Evolutionary conservation across 140 eudicot genomes (phyloP), one percentile per base, ranked within the genome.

Genomic region (Ambrosia hybrid): DNA sequence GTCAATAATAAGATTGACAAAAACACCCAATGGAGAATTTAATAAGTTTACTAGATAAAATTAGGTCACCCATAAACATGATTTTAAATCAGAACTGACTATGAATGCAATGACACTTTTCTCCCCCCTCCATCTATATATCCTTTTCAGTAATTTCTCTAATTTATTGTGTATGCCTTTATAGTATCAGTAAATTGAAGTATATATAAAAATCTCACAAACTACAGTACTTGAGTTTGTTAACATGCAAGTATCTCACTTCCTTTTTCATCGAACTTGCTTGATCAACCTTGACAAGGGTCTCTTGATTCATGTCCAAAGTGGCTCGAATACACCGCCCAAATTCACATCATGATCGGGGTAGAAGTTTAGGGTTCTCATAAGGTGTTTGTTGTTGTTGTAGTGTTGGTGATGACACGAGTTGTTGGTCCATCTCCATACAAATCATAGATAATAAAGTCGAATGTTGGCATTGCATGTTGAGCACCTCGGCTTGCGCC

Each of bases 401-500:
- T n/a, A n/a, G 83, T 43, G 72, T 68, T 64, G 77, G 46, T 34
- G 67, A 7, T 4, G 67, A 12, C 46, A 60, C 67, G 1, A 60
- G 70, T 13, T 52, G 78, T 72, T 78, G 83, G 57, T 78, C 71
- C 82, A 79, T 68, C 66, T 76, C 87, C 87, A 73, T 79, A 73
- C 81, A 79, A 55, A 85, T 51, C 61, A 79, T 46, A 21, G 90
- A 63, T 36, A 83, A 57, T 55, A 86, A 73, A 49, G 73, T 83
- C 43, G 87, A 62, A 21, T 85, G 87, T 70, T 89, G 92, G 78
- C 83, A 81, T 74, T 88, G 89, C 77, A 85, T 74, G 76, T 81
- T 88, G 15, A 88, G 74, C 64, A 83, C 76, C 53, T 88, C 89
- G 0, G 95, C 95, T 70, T 85, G 85, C 9, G 91, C 91, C 74